phyloP scores from a whole-genome alignment of 495 filamentous ascomycete genomes.

The Neurospora sp. region DNA sequence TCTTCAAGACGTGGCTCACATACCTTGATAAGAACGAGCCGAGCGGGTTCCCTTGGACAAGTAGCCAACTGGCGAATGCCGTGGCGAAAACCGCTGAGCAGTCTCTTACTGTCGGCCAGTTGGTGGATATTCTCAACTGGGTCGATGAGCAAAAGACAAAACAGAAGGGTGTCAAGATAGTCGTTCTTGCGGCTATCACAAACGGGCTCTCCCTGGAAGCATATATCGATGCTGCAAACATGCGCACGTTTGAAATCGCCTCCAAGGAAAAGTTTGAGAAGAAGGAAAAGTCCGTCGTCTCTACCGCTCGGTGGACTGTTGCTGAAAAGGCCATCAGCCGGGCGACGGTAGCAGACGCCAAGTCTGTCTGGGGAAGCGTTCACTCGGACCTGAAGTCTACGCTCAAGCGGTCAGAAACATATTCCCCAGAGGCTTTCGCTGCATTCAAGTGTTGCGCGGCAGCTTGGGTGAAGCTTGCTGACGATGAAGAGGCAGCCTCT shows the following conservation, averaged over 20 bases:
- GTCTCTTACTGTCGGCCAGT: slow-evolving; percentile 37
- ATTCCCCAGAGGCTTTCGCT: slow-evolving; percentile 24
- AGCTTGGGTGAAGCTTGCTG: slow-evolving; percentile 24
- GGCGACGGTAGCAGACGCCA: slow-evolving; percentile 23
- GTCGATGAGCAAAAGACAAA: slow-evolving; percentile 15
- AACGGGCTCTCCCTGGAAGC: slow-evolving; percentile 35
- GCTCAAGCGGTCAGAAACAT: slow-evolving; percentile 21
- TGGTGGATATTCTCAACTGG: slow-evolving; percentile 35
- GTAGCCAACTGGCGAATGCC: slow-evolving; percentile 42
- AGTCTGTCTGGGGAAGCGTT: slow-evolving; percentile 26
- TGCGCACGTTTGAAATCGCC: slow-evolving; percentile 14
- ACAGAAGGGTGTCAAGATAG: slow-evolving; percentile 1
- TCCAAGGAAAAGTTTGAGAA: slow-evolving; percentile 9
- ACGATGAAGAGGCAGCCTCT: slow-evolving; percentile 23
- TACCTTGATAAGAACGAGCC: slow-evolving; percentile 41
- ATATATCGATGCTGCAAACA: slow-evolving; percentile 26
- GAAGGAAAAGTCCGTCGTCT: slow-evolving; percentile 12
- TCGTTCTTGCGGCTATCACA: slow-evolving; percentile 39
- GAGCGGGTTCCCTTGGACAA: slow-evolving; percentile 43
- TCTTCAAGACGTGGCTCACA: slow-evolving; percentile 56
- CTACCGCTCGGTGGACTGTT: slow-evolving; percentile 29
- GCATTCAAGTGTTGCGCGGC: slow-evolving; percentile 32
- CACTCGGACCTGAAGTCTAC: slow-evolving; percentile 22
- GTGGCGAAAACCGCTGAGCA: slow-evolving; percentile 33
- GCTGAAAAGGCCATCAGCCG: slow-evolving; percentile 25